Percentiles rank a stretch among this genome's conserved stretches.
Conservation (phyloP, 2,329 filamentous ascomycete genomes). For the Neofusicoccum umdonicola region DNA sequence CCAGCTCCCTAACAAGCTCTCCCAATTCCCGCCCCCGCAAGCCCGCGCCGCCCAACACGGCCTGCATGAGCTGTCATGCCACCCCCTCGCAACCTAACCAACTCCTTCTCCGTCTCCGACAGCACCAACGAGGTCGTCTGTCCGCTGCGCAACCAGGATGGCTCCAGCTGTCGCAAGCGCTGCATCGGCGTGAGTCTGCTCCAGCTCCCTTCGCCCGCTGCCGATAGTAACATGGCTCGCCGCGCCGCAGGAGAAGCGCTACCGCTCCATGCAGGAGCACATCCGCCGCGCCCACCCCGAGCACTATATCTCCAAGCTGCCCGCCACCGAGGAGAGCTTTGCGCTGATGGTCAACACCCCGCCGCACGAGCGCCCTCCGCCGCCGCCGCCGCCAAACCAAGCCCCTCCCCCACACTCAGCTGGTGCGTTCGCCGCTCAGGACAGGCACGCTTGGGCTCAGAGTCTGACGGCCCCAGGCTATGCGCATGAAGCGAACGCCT, state of each 20-base stretch:
- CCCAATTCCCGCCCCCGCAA: conserved; percentile 20
- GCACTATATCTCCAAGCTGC: conserved; percentile 96
- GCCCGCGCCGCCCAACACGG: conserved; percentile 46
- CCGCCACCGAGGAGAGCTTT: conserved; percentile 97
- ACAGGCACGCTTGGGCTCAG: conserved; percentile 15
- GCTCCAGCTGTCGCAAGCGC: conserved; percentile 93
- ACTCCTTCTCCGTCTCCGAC: conserved; percentile 89
- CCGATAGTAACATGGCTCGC: conserved; percentile 31
- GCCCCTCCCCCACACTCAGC: conserved; percentile 22
- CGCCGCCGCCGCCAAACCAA: conserved; percentile 44
- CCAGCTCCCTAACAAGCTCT: conserved; percentile 5
- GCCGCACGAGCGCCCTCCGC: conserved; percentile 67
- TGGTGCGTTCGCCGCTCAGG: conserved; percentile 14
- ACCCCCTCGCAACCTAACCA: conserved; percentile 80
- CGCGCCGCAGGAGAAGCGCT: conserved; percentile 75
- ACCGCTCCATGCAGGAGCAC: conserved; percentile 99
- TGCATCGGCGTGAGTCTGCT: conserved; percentile 86
- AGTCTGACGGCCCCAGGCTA: conserved; percentile 44
- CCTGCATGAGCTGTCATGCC: conserved; percentile 60
- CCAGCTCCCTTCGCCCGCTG: conserved; percentile 17
- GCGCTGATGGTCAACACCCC: conserved; percentile 91
- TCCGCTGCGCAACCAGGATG: conserved; percentile 92
- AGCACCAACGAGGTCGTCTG: conserved; percentile 95
- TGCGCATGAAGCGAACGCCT: conserved; percentile 61
- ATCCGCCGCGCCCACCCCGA: conserved; percentile 95